phyloP scores from a whole-genome alignment of 2,329 filamentous ascomycete species.

The Cercospora sojina region DNA sequence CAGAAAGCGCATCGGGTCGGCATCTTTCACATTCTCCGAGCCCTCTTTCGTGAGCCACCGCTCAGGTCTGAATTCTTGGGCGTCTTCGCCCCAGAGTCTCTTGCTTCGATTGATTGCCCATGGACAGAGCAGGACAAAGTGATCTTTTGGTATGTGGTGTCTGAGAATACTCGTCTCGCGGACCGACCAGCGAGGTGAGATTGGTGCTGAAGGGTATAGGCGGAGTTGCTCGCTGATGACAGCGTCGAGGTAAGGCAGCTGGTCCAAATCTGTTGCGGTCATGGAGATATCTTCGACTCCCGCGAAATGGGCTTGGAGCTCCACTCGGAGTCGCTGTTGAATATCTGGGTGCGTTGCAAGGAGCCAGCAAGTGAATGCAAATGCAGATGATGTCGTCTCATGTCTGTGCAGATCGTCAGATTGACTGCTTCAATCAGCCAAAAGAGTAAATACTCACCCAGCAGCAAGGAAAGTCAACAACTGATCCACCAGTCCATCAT shows the following conservation, averaged over 20 bases:
- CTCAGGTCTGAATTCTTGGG: slow-evolving; percentile 44
- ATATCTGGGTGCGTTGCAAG: slow-evolving; percentile 58
- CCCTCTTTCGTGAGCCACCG: slow-evolving; percentile 40
- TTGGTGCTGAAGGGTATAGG: slow-evolving; percentile 26
- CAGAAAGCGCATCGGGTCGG: slow-evolving; percentile 45
- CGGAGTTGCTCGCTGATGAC: slow-evolving; percentile 62
- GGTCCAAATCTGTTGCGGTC: slow-evolving; percentile 59
- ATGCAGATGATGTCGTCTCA: slow-evolving; percentile 71
- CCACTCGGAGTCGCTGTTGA: slow-evolving; percentile 47
- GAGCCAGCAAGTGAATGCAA: slow-evolving; percentile 71
- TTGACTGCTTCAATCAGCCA: too few species aligned
- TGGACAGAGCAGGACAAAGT: slow-evolving; percentile 36
- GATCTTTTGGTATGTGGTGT: slow-evolving; percentile 3
- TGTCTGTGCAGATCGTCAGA: slow-evolving; percentile 44
- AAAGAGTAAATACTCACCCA: slow-evolving; percentile 27
- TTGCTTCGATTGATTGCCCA: slow-evolving; percentile 46
- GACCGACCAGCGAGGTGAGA: slow-evolving; percentile 19
- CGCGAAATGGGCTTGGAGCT: slow-evolving; percentile 45
- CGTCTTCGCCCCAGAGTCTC: slow-evolving; percentile 43
- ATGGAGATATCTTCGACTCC: slow-evolving; percentile 42
- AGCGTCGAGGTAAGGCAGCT: slow-evolving; percentile 72
- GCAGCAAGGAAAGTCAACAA: slow-evolving; percentile 57
- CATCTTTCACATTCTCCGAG: slow-evolving; percentile 59
- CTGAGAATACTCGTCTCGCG: slow-evolving; percentile 25
- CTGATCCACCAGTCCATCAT: slow-evolving; percentile 53